Conservation (phyloP, 2,329 filamentous ascomycete species). For the Aspergillus sergii region DNA sequence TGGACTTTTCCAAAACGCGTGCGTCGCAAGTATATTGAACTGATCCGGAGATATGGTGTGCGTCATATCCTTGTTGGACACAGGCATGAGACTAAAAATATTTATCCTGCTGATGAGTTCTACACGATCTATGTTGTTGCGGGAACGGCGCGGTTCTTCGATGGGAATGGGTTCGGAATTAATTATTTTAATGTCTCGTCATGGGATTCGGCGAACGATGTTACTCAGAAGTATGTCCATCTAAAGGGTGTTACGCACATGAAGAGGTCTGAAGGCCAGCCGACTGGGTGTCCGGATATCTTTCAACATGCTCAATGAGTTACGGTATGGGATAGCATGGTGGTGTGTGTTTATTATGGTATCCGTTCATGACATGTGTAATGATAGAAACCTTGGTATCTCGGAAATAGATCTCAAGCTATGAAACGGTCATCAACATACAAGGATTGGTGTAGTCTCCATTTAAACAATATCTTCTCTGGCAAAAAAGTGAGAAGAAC, state of each 20-base stretch:
- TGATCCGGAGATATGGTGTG: conserved; percentile 1
- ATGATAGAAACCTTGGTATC: neutral
- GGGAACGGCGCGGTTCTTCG: neutral
- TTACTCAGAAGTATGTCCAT: neutral
- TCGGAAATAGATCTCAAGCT: neutral
- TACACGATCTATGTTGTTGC: conserved; percentile 6
- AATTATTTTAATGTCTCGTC: conserved; percentile 1
- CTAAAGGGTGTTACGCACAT: neutral
- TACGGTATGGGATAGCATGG: neutral
- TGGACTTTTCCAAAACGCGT: conserved; percentile 9
- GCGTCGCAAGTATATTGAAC: neutral
- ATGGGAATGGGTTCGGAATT: neutral
- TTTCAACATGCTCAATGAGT: neutral
- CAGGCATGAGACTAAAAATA: conserved; percentile 10
- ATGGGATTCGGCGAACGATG: neutral
- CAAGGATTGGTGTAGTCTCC: neutral
- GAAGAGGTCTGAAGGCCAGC: neutral
- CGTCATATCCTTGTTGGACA: conserved; percentile 9
- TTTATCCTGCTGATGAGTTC: neutral
- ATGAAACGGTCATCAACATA: neutral
- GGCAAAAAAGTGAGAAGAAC: neutral
- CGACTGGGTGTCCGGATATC: conserved; percentile 1
- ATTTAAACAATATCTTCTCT: neutral
- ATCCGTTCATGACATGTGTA: neutral
- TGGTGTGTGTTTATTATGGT: neutral